These are phyloP conservation scores for Yarrowia galli DNA, from an alignment of 1,139 yeast species.

Conservation along the genomic window DNA sequence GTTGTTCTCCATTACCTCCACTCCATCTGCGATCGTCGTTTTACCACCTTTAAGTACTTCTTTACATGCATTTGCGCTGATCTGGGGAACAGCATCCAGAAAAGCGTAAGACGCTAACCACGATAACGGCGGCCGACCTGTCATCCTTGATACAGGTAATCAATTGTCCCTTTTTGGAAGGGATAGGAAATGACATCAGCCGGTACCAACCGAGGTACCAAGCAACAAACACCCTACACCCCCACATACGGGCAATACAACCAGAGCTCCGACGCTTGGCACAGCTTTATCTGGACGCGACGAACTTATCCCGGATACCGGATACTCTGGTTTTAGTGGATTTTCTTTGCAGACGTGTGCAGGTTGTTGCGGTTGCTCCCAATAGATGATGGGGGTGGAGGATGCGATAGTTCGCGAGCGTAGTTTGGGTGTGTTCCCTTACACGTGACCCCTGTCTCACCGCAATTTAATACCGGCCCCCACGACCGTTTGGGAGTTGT, in stretches of 20 bases:
- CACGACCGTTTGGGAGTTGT: not conserved
- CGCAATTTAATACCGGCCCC: not conserved
- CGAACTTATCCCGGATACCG: too few relatives aligned
- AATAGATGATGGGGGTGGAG: not conserved
- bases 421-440: not conserved
- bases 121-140: not conserved
- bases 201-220: not conserved
- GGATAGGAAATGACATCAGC: not conserved
- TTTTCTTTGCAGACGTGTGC: not conserved
- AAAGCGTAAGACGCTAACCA: not conserved
- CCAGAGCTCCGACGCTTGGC: not conserved
- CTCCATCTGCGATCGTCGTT: not conserved
- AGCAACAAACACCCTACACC: not conserved
- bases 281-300: not conserved
- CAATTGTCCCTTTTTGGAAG: not conserved
- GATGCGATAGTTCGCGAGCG: not conserved
- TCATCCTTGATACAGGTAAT: not conserved
- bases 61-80: not conserved
- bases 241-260: too few relatives aligned
- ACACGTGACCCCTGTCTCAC: constrained; percentile 10
- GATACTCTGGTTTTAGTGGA: constrained; percentile 6
- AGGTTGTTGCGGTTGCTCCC: constrained; percentile 29
- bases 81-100: not conserved
- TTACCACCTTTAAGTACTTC: not conserved
- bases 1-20: not conserved